Evolutionary conservation across 345 rosid genomes (phyloP).

Genomic region (Melaleuca alternifolia): DNA sequence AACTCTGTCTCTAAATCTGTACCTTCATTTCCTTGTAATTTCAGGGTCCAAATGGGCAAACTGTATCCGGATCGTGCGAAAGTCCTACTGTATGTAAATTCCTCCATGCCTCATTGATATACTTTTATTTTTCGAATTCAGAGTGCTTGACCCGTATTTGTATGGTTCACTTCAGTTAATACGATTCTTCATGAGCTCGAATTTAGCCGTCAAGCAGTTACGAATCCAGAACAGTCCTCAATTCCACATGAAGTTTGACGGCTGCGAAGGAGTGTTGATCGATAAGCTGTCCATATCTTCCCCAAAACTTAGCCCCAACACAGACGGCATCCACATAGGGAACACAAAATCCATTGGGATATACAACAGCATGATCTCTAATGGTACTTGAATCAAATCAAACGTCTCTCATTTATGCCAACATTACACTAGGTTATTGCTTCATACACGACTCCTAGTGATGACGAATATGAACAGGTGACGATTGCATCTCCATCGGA

Average conservation of each 20-base stretch:
- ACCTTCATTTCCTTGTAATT: background rate
- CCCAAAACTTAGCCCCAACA: conserved; percentile 93
- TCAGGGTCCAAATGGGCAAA: conserved; percentile 67
- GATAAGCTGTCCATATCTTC: conserved; percentile 57
- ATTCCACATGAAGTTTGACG: conserved; percentile 92
- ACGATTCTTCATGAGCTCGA: conserved; percentile 93
- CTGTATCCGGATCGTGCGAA: conserved; percentile 56
- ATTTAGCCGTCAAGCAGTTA: conserved; percentile 54
- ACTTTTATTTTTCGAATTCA: background rate
- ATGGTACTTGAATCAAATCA: conserved; percentile 33
- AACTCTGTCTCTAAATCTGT: background rate
- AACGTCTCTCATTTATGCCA: background rate
- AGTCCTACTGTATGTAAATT: conserved; percentile 72
- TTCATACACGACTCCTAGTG: background rate
- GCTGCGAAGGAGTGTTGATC: conserved; percentile 74
- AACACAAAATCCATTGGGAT: conserved; percentile 73
- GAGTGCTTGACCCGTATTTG: background rate
- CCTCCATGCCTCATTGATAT: background rate
- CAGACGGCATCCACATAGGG: conserved; percentile 83
- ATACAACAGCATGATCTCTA: conserved; percentile 64
- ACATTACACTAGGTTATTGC: background rate
- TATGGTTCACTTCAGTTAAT: conserved; percentile 39
- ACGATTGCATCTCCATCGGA: conserved; percentile 81
- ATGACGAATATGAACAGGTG: conserved; percentile 33
- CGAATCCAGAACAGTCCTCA: conserved; percentile 89